These are phyloP conservation scores for Phaffia tasmanica DNA, from an alignment of 768 basidiomycete species.

Conservation along the genomic window DNA sequence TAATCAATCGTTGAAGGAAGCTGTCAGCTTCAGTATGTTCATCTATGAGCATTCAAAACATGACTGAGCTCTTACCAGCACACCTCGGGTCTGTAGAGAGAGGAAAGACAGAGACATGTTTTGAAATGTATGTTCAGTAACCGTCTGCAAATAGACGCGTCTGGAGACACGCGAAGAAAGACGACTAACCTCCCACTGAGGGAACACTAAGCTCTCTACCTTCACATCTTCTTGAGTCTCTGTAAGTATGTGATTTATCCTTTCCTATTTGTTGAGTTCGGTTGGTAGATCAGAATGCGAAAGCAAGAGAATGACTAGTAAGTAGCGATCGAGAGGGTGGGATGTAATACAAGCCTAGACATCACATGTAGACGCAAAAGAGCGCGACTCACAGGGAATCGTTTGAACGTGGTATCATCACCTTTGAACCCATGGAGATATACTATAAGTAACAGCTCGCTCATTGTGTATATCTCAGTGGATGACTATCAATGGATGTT, in stretches of 20 bases:
- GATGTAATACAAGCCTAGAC: neutral
- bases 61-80: conserved; percentile 50
- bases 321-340: conserved; percentile 1
- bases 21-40: conserved; percentile 2
- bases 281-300: neutral
- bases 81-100: conserved; percentile 59
- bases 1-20: neutral
- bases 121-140: no score
- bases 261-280: neutral
- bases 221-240: conserved; percentile 49
- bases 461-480: neutral
- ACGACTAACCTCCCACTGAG: neutral
- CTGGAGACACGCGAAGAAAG: neutral
- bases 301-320: neutral
- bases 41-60: neutral
- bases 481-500: neutral
- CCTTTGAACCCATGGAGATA: conserved; percentile 41
- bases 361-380: neutral
- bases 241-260: conserved; percentile 59
- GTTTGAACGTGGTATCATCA: conserved; percentile 38
- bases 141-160: no score
- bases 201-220: conserved; percentile 72
- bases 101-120: neutral
- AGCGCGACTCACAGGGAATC: conserved; percentile 50
- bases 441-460: conserved; percentile 32